Conservation (phyloP, 176 grass and related monocot species). For the Chrysopogon serrulatus region DNA sequence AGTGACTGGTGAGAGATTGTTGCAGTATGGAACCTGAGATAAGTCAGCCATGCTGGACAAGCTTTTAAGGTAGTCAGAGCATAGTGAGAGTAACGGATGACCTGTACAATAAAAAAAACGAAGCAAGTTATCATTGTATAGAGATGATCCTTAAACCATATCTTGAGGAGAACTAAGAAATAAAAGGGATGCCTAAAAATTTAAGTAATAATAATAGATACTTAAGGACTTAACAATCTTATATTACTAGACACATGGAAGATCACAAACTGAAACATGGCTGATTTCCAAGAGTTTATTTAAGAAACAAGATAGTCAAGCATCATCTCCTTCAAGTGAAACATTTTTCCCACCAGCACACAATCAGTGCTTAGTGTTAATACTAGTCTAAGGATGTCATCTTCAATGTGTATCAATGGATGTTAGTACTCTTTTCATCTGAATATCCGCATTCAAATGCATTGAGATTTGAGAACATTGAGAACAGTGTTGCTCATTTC, state of each 20-base stretch:
- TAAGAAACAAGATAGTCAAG: not conserved
- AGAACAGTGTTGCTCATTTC: not conserved
- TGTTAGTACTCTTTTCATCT: not conserved
- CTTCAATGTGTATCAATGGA: not conserved
- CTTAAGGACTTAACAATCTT: not conserved
- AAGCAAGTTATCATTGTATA: not conserved
- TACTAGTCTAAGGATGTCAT: not conserved
- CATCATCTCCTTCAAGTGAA: not conserved
- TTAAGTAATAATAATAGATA: not conserved
- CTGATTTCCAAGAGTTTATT: not conserved
- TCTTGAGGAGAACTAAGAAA: not conserved
- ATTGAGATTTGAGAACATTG: not conserved
- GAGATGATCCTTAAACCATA: not conserved
- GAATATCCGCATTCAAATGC: not conserved
- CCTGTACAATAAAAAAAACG: slow-evolving; percentile 34
- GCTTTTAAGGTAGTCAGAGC: slow-evolving; percentile 53
- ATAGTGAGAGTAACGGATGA: slow-evolving; percentile 93
- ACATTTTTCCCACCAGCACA: not conserved
- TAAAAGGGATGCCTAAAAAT: not conserved
- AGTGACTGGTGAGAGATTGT: not conserved
- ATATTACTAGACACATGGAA: not conserved
- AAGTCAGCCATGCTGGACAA: slow-evolving; percentile 68
- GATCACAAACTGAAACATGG: not conserved
- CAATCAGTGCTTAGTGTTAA: not conserved
- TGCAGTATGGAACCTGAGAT: slow-evolving; percentile 58